Evolutionary conservation across 164 flowering plant species (phyloP).

Genomic region (Vitis rotundifolia): DNA sequence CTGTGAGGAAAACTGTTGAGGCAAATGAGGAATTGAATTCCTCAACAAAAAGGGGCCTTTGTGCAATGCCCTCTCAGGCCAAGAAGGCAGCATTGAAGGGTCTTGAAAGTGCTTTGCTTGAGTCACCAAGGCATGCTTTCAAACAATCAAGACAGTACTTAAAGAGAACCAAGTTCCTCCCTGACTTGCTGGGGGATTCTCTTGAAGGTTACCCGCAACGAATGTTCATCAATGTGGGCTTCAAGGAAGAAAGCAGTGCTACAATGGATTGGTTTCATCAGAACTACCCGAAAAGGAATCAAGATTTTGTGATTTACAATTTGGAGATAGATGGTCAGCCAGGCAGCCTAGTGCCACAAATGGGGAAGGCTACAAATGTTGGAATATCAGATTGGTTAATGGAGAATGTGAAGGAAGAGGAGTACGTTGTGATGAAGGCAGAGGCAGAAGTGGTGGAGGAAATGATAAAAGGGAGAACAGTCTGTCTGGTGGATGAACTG

Average conservation of each 20-base stretch:
- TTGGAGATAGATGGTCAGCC: slow-evolving; percentile 19
- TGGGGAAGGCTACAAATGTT: slow-evolving; percentile 12
- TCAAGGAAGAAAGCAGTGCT: slow-evolving; percentile 1
- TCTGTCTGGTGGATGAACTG: slow-evolving; percentile 53
- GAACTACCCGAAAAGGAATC: slow-evolving; percentile 51
- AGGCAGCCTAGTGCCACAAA: not conserved
- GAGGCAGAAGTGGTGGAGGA: slow-evolving; percentile 59
- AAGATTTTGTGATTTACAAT: slow-evolving; percentile 43
- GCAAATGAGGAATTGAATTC: not conserved
- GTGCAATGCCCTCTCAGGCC: slow-evolving; percentile 22
- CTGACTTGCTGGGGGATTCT: slow-evolving; percentile 49
- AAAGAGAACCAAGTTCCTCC: slow-evolving; percentile 48
- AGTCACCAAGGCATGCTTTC: slow-evolving; percentile 47
- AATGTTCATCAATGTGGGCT: slow-evolving; percentile 46
- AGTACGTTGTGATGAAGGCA: slow-evolving; percentile 64
- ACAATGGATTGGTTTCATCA: slow-evolving; percentile 42
- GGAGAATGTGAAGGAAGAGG: slow-evolving; percentile 49
- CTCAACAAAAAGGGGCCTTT: slow-evolving; percentile 25
- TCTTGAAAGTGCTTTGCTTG: slow-evolving; percentile 55
- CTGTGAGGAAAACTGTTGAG: slow-evolving; percentile 35
- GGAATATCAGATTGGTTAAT: slow-evolving; percentile 44
- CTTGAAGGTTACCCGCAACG: slow-evolving; percentile 47
- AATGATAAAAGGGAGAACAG: slow-evolving; percentile 42
- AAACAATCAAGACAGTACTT: slow-evolving; percentile 22
- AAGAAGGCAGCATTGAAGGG: slow-evolving; percentile 46